A percentile compares a stretch with the other conserved stretches of the same genome.
phyloP scores from a whole-genome alignment of 225 moss, liverwort and hornwort genomes.

The Sphagnum tenellum region DNA sequence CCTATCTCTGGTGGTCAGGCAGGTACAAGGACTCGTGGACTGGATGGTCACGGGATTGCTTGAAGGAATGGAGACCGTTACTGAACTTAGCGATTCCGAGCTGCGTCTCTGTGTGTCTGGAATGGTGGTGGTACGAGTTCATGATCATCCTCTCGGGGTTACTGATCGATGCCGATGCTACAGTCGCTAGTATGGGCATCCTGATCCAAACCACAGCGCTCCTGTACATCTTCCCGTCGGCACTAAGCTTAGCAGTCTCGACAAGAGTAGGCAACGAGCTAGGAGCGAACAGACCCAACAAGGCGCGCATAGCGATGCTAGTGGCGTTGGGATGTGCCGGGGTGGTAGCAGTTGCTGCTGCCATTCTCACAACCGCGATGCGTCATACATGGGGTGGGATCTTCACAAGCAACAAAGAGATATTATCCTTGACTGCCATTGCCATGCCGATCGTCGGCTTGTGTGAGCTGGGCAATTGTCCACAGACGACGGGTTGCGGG shows the following conservation, averaged over 20 bases:
- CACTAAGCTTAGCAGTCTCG: slow-evolving; percentile 76
- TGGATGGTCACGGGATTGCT: slow-evolving; percentile 39
- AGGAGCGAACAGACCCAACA: slow-evolving; percentile 70
- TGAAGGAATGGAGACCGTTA: slow-evolving; percentile 76
- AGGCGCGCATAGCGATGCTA: slow-evolving; percentile 62
- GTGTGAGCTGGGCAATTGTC: slow-evolving; percentile 95
- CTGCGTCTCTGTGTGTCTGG: slow-evolving; percentile 77
- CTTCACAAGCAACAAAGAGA: slow-evolving; percentile 62
- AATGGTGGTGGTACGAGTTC: slow-evolving; percentile 99
- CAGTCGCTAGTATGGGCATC: slow-evolving; percentile 87
- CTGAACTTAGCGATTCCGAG: slow-evolving; percentile 73
- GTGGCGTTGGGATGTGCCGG: slow-evolving; percentile 60
- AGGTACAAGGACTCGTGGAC: slow-evolving; percentile 73
- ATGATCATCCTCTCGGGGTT: slow-evolving; percentile 84
- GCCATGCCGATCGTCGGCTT: slow-evolving; percentile 75
- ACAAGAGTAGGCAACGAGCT: slow-evolving; percentile 92
- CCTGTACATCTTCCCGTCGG: slow-evolving; percentile 86
- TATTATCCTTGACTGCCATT: slow-evolving; percentile 66
- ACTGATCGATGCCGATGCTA: slow-evolving; percentile 68
- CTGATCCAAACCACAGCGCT: slow-evolving; percentile 86
- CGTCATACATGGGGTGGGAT: slow-evolving; percentile 78
- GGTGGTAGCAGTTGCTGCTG: slow-evolving; percentile 54
- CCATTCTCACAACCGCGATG: slow-evolving; percentile 63
- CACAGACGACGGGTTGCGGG: slow-evolving; percentile 86
- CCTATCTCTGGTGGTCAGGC: slow-evolving; percentile 55